These are phyloP conservation scores for Roridomyces roridus DNA, from an alignment of 768 basidiomycete genomes.

Conservation along the genomic window DNA sequence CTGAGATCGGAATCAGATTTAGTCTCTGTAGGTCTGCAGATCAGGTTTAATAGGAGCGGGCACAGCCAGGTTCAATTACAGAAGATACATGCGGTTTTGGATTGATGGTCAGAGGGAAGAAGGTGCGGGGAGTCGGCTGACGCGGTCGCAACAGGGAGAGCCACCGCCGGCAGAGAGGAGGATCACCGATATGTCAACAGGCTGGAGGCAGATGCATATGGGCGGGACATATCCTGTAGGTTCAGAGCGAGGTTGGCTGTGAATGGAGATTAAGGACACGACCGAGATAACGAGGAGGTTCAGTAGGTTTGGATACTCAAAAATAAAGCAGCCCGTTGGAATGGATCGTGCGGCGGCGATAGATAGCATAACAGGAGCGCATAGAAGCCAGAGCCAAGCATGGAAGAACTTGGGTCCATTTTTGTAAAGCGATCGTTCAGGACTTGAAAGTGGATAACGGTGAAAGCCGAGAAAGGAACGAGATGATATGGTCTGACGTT, in stretches of 20 bases:
- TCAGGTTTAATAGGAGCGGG: neutral
- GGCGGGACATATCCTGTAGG: constrained; percentile 12
- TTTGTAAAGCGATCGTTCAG: too few species aligned
- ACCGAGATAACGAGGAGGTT: constrained; percentile 6
- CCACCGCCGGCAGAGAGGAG: constrained; percentile 4
- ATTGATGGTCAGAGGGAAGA: constrained; percentile 7
- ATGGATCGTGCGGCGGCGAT: too few species aligned
- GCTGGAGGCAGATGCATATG: neutral
- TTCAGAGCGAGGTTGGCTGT: neutral
- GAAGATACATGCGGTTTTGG: constrained; percentile 8
- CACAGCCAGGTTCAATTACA: constrained; percentile 10
- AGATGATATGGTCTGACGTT: too few species aligned
- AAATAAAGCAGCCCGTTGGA: neutral
- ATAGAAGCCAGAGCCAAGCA: too few species aligned
- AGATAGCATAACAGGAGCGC: neutral
- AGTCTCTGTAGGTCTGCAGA: constrained; percentile 1
- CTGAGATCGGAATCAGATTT: neutral
- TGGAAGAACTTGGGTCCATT: too few species aligned
- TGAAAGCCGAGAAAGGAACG: too few species aligned
- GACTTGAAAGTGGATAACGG: too few species aligned
- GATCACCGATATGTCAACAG: constrained; percentile 16
- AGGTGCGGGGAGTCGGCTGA: constrained; percentile 11
- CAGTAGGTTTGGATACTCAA: constrained; percentile 10
- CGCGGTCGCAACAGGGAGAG: neutral
- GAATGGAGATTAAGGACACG: neutral